Evolutionary conservation across 208 protist species (phyloP).

Genomic region (Acanthamoeba quina): DNA sequence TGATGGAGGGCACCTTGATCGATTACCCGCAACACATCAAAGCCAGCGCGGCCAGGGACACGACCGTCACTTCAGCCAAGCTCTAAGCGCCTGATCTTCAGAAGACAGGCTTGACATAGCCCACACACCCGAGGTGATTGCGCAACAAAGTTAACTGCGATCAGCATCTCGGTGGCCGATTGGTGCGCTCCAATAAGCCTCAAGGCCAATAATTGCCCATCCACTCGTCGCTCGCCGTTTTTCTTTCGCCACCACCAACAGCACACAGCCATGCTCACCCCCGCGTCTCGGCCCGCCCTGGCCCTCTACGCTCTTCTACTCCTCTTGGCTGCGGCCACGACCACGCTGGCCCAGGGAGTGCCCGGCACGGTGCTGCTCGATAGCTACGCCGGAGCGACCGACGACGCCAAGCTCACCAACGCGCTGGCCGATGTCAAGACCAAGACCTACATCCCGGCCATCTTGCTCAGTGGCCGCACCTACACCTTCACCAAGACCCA

Average conservation of each 20-base stretch:
- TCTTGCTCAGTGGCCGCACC: not conserved
- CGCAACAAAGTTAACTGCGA: too few relatives aligned
- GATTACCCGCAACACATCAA: not conserved
- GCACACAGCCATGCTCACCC: too few relatives aligned
- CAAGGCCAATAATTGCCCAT: too few relatives aligned
- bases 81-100: not conserved
- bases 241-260: too few relatives aligned
- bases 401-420: not conserved
- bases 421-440: constrained; percentile 2
- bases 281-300: not conserved
- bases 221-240: too few relatives aligned
- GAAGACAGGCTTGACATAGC: too few relatives aligned
- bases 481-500: constrained; percentile 28
- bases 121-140: too few relatives aligned
- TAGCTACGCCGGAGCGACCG: not conserved
- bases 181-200: too few relatives aligned
- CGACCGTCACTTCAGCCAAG: not conserved
- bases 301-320: not conserved
- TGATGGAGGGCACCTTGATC: not conserved
- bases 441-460: constrained; percentile 5
- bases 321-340: too few relatives aligned
- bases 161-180: too few relatives aligned
- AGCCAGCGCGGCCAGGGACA: not conserved
- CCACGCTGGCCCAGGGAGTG: not conserved
- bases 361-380: not conserved